Base-by-base conservation (phyloP, 108 stramenopile genomes). In the Nannochloropsis salina region DNA sequence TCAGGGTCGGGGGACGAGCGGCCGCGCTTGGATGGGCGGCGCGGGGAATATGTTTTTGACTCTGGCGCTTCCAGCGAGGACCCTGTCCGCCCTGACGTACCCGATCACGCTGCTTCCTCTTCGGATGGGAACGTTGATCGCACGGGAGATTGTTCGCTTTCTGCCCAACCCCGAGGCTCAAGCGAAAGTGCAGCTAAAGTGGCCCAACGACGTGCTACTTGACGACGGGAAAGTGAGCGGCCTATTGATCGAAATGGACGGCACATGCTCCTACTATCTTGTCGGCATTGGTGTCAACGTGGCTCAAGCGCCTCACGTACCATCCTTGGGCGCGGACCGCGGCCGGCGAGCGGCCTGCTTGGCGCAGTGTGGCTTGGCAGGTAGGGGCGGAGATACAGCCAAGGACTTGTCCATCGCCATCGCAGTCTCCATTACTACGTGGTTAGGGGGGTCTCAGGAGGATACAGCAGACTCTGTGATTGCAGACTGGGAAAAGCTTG, bases 151-250 rank as follows among this genome's bases (percentile, higher is more conserved):
- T 12, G 84, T 89, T 40, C 45, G 61, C 44, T 80, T 83, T 21
- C 47, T 92, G 43, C 82, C 80, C 45, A 42, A 84, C 47, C 88
- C 88, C 45, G 41, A 44, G 81, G 44, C 86, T 51, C 85, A 10
- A 44, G 90, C 92, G 20, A 88, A 41, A 84, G 93, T 94, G 9
- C 92, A 93, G 9, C 91, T 96, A 79, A 97, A 97, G 87, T 97
- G 96, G 96, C 96, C 96, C 20, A 97, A 97, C 90, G 96, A 96
- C 90, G 96, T 97, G 11, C 89, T 97, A 18, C 88, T 96, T 41
- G 42, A 85, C 44, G 92, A 92, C 22, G 45, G 83, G 42, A 94
- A 93, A 84, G 90, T 93, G 83, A 88, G 92, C 43, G 94, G 94
- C n/a, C 83, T 90, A 41, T 83, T 95, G 82, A 94, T 95, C 88